Evolutionary conservation across 169 alveolate species (phyloP), one percentile per base, ranked within the genome.

Genomic region (Eimeria sp.): DNA sequence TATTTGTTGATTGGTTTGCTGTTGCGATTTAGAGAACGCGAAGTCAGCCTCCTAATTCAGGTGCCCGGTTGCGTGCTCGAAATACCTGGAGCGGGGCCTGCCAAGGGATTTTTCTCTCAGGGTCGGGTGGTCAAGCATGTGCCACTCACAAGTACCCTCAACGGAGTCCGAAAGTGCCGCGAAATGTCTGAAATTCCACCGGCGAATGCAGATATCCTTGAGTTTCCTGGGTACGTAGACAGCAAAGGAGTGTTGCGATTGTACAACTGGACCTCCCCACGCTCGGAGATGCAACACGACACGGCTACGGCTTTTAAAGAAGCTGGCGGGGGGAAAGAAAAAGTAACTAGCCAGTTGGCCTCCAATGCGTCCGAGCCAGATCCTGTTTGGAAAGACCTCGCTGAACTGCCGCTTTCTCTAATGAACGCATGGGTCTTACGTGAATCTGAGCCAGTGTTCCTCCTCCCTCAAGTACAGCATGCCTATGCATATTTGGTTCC

Each of bases 221-320:
- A 58, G 84, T 92, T 92, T 43, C 95, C 95, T n/a, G 95, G 92
- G 20, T 78, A 92, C 40, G 95, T 92, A 27, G 84, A 92, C 83
- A 27, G 70, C 40, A 82, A 87, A 14, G 95, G 95, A 10, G 90
- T 90, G 49, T 90, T 90, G 47, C 95, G 95, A 7, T 47, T 90
- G 65, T 90, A 75, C 80, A 90, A 90, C 51, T 72, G 95, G 95
- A 75, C 89, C n/a, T n/a, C 57, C 22, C 45, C 76, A 9, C 95
- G 95, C n/a, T 72, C 47, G 70, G 82, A 75, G n/a, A 75, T 75
- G 95, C 51, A 73, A 34, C 65, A 57, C 70, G 54, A 75, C 80
- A 73, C 47, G 34, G 95, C 70, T 4, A 49, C 45, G 43, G 95
- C 95, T 5, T 34, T 54, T 61, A 67, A 70, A 34, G 87, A 54